Evolutionary conservation across 1,284 basidiomycete genomes (phyloP), one percentile per base, ranked within the genome.

Genomic region (Meira nashicola): DNA sequence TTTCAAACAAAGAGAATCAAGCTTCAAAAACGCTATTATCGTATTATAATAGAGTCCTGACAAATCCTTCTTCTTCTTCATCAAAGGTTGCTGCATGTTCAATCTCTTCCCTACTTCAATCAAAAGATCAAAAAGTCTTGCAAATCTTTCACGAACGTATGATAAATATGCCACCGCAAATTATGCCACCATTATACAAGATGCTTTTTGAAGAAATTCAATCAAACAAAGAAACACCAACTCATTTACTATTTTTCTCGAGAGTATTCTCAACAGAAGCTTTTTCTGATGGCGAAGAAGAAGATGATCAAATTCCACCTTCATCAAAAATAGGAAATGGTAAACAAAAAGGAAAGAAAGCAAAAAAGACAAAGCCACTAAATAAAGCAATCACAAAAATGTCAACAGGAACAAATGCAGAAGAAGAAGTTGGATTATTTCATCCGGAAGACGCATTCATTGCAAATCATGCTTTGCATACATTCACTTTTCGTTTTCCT

Each of bases 131-230:
- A 21, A 33, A 19, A 56, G 51, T 52, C 39, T 49, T 71, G 1
- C 62, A 61, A 28, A 62, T 77, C 41, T 46, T 77, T 43, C 73
- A 77, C 61, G 75, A 77, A 55, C 68, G 75, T 21, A 74, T 77
- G 72, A 67, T 77, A 60, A 77, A 77, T 61, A 63, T 77, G 59
- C 75, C 75, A 1, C 64, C 67, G 1, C 68, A 67, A 33, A 62
- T 74, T 1, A 66, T 69, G 25, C 70, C 71, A 7, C 75, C 72
- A 15, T 67, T 77, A n/a, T 70, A 76, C 62, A 68, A 68, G 46
- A 71, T 77, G 70, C 59, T 76, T 2, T 50, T 66, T 43, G 67
- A 74, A 28, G 75, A 77, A 48, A 43, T 71, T n/a, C 51, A 23
- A 14, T 14, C 28, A 9, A 37, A 15, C 10, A n/a, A 19, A 1